Conservation (phyloP, 139 green algal species). For the Micractinium conductrix region DNA sequence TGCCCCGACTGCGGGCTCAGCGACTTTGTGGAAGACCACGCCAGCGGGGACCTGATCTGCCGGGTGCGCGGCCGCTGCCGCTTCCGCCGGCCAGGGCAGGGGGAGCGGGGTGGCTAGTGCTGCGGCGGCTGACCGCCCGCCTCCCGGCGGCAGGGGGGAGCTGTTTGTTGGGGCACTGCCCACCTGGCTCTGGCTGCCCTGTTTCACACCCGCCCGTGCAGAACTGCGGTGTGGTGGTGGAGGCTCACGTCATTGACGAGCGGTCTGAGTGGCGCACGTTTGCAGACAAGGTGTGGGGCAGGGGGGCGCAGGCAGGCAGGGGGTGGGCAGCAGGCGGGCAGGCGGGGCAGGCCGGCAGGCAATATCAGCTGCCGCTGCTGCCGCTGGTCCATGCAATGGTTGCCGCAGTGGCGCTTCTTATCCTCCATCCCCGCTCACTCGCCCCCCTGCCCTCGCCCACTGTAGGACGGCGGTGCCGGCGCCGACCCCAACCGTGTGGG, state of each 20-base stretch:
- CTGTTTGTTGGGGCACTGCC: background rate
- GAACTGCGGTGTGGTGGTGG: conserved; percentile 88
- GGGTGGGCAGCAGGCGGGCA: background rate
- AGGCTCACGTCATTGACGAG: conserved; percentile 93
- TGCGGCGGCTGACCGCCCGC: too few species aligned
- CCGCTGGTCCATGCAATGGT: background rate
- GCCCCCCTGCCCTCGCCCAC: background rate
- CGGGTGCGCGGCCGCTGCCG: conserved; percentile 43
- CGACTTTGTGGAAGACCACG: conserved; percentile 83
- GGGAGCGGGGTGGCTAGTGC: too few species aligned
- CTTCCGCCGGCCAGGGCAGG: too few species aligned
- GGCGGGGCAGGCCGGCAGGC: background rate
- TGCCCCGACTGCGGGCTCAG: conserved; percentile 72
- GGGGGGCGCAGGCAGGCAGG: too few species aligned
- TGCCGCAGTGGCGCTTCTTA: background rate
- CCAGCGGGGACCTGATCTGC: conserved; percentile 82
- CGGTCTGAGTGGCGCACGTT: conserved; percentile 97
- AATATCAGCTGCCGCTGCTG: too few species aligned
- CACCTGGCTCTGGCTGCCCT: background rate
- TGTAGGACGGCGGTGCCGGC: conserved; percentile 74
- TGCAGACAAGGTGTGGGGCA: conserved; percentile 90
- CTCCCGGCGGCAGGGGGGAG: background rate
- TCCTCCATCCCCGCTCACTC: background rate
- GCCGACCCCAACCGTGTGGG: conserved; percentile 88
- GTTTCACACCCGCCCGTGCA: conserved; percentile 55